Evolutionary conservation across 2,329 filamentous ascomycete genomes (phyloP).

Genomic region (Sphaerulina populicola): DNA sequence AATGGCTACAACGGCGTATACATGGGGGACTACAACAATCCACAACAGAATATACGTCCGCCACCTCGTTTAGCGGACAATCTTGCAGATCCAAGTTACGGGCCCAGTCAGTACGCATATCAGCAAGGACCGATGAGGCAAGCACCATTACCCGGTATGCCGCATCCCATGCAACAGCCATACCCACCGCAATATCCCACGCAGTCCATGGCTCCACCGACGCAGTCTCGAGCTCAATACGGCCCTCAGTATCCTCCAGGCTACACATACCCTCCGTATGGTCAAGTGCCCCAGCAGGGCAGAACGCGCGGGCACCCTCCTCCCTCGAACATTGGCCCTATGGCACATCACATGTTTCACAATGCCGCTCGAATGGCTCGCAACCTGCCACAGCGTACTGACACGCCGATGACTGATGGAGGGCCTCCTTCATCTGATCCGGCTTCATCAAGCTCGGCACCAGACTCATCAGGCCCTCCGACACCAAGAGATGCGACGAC

Average conservation of each 20-base stretch:
- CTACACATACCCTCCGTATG: slow-evolving; percentile 20
- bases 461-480: slow-evolving; percentile 33
- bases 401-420: slow-evolving; percentile 34
- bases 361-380: slow-evolving; percentile 31
- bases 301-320: slow-evolving; percentile 23
- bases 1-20: slow-evolving; percentile 28
- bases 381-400: slow-evolving; percentile 28
- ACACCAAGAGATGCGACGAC: slow-evolving; percentile 36
- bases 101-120: slow-evolving; percentile 25
- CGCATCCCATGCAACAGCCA: slow-evolving; percentile 18
- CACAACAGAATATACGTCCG: slow-evolving; percentile 24
- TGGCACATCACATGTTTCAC: slow-evolving; percentile 31
- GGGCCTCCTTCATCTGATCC: slow-evolving; percentile 40
- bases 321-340: slow-evolving; percentile 19
- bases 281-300: slow-evolving; percentile 17
- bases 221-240: slow-evolving; percentile 12
- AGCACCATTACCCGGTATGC: slow-evolving; percentile 18
- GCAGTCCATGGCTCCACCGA: slow-evolving; percentile 15
- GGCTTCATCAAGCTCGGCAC: slow-evolving; percentile 35
- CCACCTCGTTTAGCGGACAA: slow-evolving; percentile 23
- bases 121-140: slow-evolving; percentile 22
- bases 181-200: slow-evolving; percentile 17
- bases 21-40: slow-evolving; percentile 17
- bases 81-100: slow-evolving; percentile 23
- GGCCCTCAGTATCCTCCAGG: slow-evolving; percentile 20